Evolutionary conservation across 2,329 filamentous ascomycete genomes (phyloP), one percentile per base, ranked within the genome.

Genomic region (Penicillium sp.): DNA sequence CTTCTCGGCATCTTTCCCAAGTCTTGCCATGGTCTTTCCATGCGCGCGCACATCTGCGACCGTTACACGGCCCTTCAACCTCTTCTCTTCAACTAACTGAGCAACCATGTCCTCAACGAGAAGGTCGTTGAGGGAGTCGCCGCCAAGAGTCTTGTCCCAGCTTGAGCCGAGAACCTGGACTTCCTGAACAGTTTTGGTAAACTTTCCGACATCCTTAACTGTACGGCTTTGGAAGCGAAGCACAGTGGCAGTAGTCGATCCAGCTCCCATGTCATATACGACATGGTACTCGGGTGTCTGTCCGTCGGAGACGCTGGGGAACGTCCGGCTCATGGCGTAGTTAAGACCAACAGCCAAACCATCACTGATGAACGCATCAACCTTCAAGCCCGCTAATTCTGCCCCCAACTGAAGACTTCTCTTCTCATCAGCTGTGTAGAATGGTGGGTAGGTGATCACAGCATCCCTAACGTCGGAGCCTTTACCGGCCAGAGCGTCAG

Each of bases 261-360:
- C 95, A 68, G 95, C 93, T 68, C 95, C 95, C 93, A 99, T 98
- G 75, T 99, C 95, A 73, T 95, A 99, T 31, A 99, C 88, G 76
- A 99, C 81, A 79, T 99, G 92, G 70, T 93, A 87, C 78, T 99
- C 95, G 0, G 95, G 90, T 81, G 93, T 93, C 67, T 86, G 90
- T 58, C 92, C 92, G 58, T 95, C 89, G 59, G 87, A 91, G 63
- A 95, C 83, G 70, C 87, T 92, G 44, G 93, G 92, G 78, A 98
- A 99, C 17, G 91, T 92, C 71, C 95, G 88, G 72, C 87, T 91
- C 30, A 93, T 97, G 48, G 95, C 95, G 77, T 98, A 99, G 80
- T 99, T 96, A 69, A 99, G 81, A 29, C 93, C 95, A 61, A 99
- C 94, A 35, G 95, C 93, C 64, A 97, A 80, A 17, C 93, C 93